A percentile compares a stretch with the other conserved stretches of the same genome.
These are phyloP conservation scores for Kodamaea kaohsiungensis DNA, from an alignment of 805 yeast species.

Conservation along the genomic window DNA sequence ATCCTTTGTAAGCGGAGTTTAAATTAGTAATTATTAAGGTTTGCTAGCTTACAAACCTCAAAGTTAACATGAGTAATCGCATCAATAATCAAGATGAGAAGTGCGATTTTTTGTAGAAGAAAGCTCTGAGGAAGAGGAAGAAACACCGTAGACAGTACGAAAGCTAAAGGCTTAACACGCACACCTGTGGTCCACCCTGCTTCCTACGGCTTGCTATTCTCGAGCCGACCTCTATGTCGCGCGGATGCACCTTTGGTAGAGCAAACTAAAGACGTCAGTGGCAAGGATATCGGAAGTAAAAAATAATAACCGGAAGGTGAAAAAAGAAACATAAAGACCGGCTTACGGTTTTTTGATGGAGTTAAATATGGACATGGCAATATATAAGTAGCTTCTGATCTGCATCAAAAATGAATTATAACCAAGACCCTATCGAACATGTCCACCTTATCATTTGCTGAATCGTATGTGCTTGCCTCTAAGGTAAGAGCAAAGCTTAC, in stretches of 20 bases:
- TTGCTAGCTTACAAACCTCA: neutral
- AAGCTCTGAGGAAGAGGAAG: too few relatives aligned
- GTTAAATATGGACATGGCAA: neutral
- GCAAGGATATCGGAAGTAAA: neutral
- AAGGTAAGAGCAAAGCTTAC: constrained; percentile 65
- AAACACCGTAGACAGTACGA: neutral
- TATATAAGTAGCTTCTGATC: neutral
- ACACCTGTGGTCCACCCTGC: neutral
- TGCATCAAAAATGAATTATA: neutral
- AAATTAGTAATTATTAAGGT: neutral
- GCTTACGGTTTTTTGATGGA: neutral
- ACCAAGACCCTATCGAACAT: neutral
- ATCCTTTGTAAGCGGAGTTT: neutral
- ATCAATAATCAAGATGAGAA: too few relatives aligned
- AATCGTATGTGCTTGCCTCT: constrained; percentile 62
- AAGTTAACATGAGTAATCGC: neutral
- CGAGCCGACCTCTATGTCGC: too few relatives aligned
- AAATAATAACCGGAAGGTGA: neutral
- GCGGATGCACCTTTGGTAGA: neutral
- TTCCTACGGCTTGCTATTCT: too few relatives aligned
- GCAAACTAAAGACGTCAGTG: neutral
- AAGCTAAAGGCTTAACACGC: neutral
- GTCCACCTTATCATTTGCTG: constrained; percentile 36
- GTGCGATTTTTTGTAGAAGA: too few relatives aligned
- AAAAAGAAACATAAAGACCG: neutral